Evolutionary conservation across 2,329 filamentous ascomycete genomes (phyloP), one percentile per base, ranked within the genome.

Genomic region (Verruconis gallopava): DNA sequence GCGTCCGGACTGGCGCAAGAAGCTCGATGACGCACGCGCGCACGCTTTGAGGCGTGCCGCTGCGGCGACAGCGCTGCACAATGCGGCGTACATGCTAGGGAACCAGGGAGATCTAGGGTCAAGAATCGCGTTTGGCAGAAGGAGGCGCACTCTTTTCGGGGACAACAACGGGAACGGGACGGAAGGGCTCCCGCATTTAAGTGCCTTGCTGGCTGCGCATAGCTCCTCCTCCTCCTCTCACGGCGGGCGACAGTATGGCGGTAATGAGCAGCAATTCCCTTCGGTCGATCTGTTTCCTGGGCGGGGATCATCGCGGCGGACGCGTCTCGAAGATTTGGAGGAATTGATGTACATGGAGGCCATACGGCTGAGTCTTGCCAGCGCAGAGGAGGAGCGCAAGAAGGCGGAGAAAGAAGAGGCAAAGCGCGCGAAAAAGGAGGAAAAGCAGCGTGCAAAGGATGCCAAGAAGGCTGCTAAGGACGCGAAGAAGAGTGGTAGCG

Each of bases 291-390:
- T 64, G 4, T 56, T 54, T 22, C 53, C 59, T 21, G 63, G 58
- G 12, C 60, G 71, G 5, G 58, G 61, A 14, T 72, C 68, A 50
- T 73, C 72, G 25, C 64, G 78, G 46, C 65, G 75, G 47, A 73
- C 61, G 43, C 72, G 85, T 21, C 76, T 93, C 55, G 85, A 93
- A 17, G 88, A 96, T 51, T 71, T 96, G 0, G 91, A 98, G 57
- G 89, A 94, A 38, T 83, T 98, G 68, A 98, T 98, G 91, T 86
- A 96, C 69, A 85, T 91, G 71, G 91, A 98, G 59, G 91, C 91
- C 0, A 93, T 98, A 37, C 73, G 91, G 30, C 61, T 94, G 21
- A 94, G 86, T 37, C 67, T 98, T n/a, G 86, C 82, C 0, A 80
- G 85, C 1, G 91, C 98, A 57, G 89, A 96, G 53, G 89, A 96